These are phyloP conservation scores for Xylaria polymorpha DNA, from an alignment of 2,329 filamentous ascomycete species.

Conservation along the genomic window DNA sequence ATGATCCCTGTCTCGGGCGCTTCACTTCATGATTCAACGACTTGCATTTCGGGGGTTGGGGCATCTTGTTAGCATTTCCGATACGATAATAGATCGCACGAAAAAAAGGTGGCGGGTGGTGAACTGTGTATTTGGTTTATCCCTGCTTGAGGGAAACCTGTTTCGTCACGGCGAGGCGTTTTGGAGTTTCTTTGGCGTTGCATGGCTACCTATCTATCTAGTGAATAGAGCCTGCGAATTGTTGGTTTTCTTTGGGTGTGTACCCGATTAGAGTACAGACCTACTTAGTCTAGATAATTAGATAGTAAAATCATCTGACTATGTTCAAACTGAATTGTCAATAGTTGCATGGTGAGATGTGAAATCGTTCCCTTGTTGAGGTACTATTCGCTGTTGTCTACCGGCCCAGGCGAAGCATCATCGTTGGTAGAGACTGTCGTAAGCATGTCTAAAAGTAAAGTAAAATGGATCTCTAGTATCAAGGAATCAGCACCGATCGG, in stretches of 20 bases:
- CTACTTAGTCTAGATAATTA: background rate
- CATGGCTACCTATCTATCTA: constrained; percentile 6
- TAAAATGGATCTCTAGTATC: too few species aligned
- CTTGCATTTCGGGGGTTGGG: constrained; percentile 18
- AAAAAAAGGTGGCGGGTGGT: constrained; percentile 11
- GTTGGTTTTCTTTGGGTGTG: constrained; percentile 5
- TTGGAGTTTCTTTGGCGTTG: constrained; percentile 27
- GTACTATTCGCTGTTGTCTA: background rate
- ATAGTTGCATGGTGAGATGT: background rate
- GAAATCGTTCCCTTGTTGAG: background rate
- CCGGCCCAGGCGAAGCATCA: background rate
- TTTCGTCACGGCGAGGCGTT: constrained; percentile 29
- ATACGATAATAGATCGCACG: constrained; percentile 4
- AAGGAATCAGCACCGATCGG: background rate
- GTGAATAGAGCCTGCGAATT: background rate
- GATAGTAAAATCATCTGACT: background rate
- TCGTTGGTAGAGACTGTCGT: background rate
- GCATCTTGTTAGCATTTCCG: constrained; percentile 24
- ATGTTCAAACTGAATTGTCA: background rate
- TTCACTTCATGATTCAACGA: constrained; percentile 27
- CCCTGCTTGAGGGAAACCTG: too few species aligned
- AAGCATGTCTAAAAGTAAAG: background rate
- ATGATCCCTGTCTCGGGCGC: background rate
- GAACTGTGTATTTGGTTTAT: background rate
- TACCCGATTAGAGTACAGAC: background rate